Base-by-base conservation (phyloP, 1,284 basidiomycete genomes). In the Puccinia horiana region DNA sequence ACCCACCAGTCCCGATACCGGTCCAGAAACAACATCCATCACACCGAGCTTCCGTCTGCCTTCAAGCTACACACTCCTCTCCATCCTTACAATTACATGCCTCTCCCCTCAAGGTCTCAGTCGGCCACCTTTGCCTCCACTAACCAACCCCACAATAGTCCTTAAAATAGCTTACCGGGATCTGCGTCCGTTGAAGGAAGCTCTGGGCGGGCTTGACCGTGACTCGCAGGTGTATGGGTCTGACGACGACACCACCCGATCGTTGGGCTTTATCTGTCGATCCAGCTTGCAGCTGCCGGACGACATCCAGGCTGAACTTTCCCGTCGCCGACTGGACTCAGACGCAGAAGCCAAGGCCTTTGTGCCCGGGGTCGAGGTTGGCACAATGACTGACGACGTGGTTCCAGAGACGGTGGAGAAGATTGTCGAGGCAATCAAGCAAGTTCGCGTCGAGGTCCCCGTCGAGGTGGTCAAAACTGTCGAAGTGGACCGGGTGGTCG, bases 401-500 rank as follows among this genome's bases (percentile, higher is more conserved):
- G 18, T 23, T 35, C 35, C 65, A 32, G 42, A 44, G 18, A 44
- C 67, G 23, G 75, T 82, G 42, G 81, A 82, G 37, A 69, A 74
- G 40, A 69, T 82, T 49, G 83, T 85, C 40, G 84, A 84, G 40
- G 82, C 83, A 20, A 52, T 83, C 32, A 84, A 81, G 40, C 85
- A 87, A 44, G 18, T 47, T 20, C 49, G 49, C 29, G 76, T 79
- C 16, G 84, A 86, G 29, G 84, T 84, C 29, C 76, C 73, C 37
- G 81, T 85, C 70, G 74, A 76, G 54, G 74, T 83, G 35, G 81
- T 83, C 56, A 85, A 86, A 70, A 85, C 86, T 52, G 84, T 85
- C 23, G 70, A 83, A 29, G 77, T 85, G 1, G 82, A 82, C n/a
- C 81, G 76, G 16, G 26, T 72, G 16, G 72, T 83, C 23, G 84